phyloP scores from a whole-genome alignment of 306 rosid species.

The Heteromeles arbutifolia region DNA sequence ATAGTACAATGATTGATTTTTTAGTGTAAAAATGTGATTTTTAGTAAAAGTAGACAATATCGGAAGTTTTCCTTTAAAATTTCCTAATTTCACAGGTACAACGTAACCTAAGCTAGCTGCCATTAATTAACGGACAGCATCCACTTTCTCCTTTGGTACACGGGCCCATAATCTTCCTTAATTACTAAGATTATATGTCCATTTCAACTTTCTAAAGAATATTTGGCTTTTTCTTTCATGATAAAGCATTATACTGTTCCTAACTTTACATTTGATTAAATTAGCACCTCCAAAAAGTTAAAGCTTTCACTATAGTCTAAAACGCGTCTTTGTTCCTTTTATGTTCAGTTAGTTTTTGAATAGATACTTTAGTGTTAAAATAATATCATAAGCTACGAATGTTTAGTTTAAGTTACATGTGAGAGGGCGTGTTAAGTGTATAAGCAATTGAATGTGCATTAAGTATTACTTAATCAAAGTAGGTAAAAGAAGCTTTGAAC shows the following conservation, averaged over 20 bases:
- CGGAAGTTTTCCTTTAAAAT: too few species aligned
- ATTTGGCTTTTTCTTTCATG: not conserved
- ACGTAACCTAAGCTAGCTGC: not conserved
- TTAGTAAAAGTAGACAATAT: too few species aligned
- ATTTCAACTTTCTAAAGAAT: slow-evolving; percentile 8
- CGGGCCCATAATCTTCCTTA: not conserved
- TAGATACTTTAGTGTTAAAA: not conserved
- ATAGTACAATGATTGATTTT: too few species aligned
- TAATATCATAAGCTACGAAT: too few species aligned
- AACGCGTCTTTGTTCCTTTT: too few species aligned
- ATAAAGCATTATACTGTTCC: not conserved
- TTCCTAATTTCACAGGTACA: not conserved
- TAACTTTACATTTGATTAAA: not conserved
- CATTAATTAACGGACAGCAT: not conserved
- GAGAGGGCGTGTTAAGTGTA: not conserved
- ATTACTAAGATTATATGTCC: not conserved
- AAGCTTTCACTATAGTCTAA: not conserved
- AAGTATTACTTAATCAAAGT: not conserved
- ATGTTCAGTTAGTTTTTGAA: not conserved
- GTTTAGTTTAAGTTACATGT: not conserved
- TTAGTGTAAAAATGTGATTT: too few species aligned
- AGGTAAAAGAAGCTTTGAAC: slow-evolving; percentile 5
- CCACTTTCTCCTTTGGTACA: slow-evolving; percentile 12
- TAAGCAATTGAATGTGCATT: not conserved
- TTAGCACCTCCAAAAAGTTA: not conserved